Evolutionary conservation across 345 rosid species (phyloP).

Genomic region (Anastatica hierochuntica): DNA sequence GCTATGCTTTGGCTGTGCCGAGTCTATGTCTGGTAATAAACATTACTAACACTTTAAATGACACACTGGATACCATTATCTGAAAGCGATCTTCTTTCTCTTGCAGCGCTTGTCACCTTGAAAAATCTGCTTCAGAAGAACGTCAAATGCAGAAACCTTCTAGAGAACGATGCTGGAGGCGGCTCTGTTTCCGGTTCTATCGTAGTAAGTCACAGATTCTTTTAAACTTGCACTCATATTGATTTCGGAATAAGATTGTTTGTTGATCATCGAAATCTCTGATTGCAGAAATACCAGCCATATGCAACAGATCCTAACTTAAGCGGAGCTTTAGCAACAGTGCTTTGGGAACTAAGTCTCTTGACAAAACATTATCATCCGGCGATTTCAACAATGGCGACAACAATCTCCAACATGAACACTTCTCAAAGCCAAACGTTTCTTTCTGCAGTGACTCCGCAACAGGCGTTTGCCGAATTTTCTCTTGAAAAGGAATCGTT

Average conservation of each 20-base stretch:
- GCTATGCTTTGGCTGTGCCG: constrained; percentile 71
- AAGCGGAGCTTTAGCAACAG: constrained; percentile 89
- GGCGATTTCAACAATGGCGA: constrained; percentile 44
- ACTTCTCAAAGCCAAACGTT: constrained; percentile 48
- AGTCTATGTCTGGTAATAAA: constrained; percentile 73
- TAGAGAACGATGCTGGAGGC: constrained; percentile 97
- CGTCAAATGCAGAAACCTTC: constrained; percentile 72
- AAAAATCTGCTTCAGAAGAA: constrained; percentile 77
- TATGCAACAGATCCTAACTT: constrained; percentile 71
- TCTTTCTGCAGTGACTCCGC: constrained; percentile 47
- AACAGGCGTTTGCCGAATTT: constrained; percentile 58
- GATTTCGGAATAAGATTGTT: no score
- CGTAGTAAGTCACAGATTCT: constrained; percentile 39
- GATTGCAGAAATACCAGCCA: constrained; percentile 74
- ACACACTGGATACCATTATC: no score
- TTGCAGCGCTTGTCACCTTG: constrained; percentile 73
- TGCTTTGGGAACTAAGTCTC: constrained; percentile 87
- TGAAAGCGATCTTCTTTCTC: background rate
- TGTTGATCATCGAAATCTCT: no score
- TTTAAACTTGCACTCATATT: no score
- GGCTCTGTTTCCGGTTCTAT: constrained; percentile 91
- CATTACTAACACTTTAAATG: background rate
- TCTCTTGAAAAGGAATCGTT: constrained; percentile 53
- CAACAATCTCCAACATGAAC: constrained; percentile 52
- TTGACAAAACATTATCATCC: constrained; percentile 78